Percentiles rank a stretch among this genome's conserved stretches.
Conservation (phyloP, 345 rosid species). For the Salix udensis region DNA sequence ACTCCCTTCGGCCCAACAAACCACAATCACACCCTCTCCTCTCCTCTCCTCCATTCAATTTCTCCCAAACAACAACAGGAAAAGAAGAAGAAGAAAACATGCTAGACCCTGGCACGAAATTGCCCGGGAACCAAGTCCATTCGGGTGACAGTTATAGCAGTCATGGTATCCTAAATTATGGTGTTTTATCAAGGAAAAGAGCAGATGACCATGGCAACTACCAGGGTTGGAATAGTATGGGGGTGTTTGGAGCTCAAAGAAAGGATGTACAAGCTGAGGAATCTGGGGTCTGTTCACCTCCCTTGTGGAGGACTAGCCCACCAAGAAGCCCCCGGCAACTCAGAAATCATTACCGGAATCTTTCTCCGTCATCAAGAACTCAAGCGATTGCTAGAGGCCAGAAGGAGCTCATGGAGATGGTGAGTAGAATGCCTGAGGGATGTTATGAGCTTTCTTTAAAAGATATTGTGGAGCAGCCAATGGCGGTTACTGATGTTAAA, state of each 20-base stretch:
- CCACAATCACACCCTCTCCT: neutral
- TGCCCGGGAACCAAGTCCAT: constrained; percentile 20
- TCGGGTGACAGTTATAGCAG: constrained; percentile 6
- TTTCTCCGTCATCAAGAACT: constrained; percentile 67
- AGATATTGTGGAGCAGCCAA: constrained; percentile 63
- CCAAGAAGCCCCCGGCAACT: constrained; percentile 41
- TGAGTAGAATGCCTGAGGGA: constrained; percentile 79
- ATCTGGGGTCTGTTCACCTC: constrained; percentile 58
- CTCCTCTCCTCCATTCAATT: neutral
- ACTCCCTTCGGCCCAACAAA: neutral
- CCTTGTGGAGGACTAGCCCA: constrained; percentile 63
- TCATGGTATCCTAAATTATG: neutral
- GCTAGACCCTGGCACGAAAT: constrained; percentile 33
- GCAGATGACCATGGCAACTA: constrained; percentile 5
- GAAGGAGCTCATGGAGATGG: constrained; percentile 91
- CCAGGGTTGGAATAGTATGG: neutral
- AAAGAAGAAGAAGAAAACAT: constrained; percentile 3
- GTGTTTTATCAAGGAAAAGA: constrained; percentile 6
- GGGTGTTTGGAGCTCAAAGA: neutral
- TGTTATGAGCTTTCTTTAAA: constrained; percentile 79
- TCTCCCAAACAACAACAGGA: neutral
- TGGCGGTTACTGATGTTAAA: constrained; percentile 12
- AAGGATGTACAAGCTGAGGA: constrained; percentile 28
- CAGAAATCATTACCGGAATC: constrained; percentile 38
- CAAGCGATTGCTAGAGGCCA: constrained; percentile 85